phyloP scores from a whole-genome alignment of 768 basidiomycete genomes.

The Mycena maculata region DNA sequence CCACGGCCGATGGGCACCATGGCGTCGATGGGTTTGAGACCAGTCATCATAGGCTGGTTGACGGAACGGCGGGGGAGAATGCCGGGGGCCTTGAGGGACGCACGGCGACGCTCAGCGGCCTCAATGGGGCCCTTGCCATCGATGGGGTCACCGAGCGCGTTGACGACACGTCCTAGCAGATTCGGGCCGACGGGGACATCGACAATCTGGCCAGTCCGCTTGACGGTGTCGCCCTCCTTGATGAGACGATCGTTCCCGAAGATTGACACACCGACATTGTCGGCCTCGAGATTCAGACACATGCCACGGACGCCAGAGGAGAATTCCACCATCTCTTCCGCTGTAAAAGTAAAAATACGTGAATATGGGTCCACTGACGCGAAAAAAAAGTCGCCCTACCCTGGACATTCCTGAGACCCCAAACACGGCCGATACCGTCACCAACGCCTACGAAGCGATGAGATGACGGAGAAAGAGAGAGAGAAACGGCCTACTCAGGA shows the following conservation, averaged over 20 bases:
- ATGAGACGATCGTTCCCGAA: constrained; percentile 98
- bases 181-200: constrained; percentile 98
- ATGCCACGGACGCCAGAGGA: constrained; percentile 99
- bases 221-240: constrained; percentile 99
- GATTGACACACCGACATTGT: constrained; percentile 99
- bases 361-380: constrained; percentile 37
- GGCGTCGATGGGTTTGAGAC: constrained; percentile 99
- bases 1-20: constrained; percentile 99
- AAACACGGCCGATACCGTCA: constrained; percentile 99
- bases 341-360: constrained; percentile 59
- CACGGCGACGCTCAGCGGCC: constrained; percentile 93
- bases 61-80: constrained; percentile 99
- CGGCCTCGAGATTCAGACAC: constrained; percentile 99
- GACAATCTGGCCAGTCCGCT: constrained; percentile 99
- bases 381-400: constrained; percentile 57
- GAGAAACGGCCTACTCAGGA: constrained; percentile 77
- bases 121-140: constrained; percentile 99
- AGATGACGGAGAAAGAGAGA: constrained; percentile 33
- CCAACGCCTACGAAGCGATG: constrained; percentile 78
- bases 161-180: constrained; percentile 98
- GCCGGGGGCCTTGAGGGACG: constrained; percentile 98
- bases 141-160: constrained; percentile 99
- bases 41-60: constrained; percentile 99
- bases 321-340: constrained; percentile 99
- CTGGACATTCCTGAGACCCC: constrained; percentile 99